A percentile compares a stretch with the other conserved stretches of the same genome.
These are phyloP conservation scores for Xylaria nigripes DNA, from an alignment of 495 filamentous ascomycete species.

Conservation along the genomic window DNA sequence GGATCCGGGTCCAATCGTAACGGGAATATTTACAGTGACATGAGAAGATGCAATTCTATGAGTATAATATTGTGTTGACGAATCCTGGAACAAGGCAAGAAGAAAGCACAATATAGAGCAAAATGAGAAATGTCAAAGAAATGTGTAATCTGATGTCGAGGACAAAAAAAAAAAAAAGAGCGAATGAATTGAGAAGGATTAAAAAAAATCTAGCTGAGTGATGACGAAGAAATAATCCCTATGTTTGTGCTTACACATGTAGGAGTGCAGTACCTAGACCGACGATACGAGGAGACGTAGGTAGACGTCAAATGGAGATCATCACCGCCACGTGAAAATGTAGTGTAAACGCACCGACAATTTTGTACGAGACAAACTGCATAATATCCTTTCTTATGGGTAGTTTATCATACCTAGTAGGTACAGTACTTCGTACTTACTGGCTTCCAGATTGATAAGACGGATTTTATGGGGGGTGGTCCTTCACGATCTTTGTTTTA, in stretches of 20 bases:
- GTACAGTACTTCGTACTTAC: background rate
- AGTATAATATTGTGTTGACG: background rate
- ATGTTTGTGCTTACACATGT: too few species aligned
- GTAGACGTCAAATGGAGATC: background rate
- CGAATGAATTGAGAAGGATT: background rate
- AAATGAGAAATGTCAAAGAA: background rate
- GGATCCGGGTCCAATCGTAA: constrained; percentile 5
- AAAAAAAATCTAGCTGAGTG: too few species aligned
- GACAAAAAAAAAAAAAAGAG: background rate
- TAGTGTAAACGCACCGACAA: too few species aligned
- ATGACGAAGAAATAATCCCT: too few species aligned
- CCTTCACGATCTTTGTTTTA: background rate
- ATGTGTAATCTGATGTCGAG: background rate
- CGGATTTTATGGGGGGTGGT: background rate
- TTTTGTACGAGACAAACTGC: too few species aligned
- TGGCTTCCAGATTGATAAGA: background rate
- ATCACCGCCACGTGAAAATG: background rate
- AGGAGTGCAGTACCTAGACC: too few species aligned
- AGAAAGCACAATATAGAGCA: background rate
- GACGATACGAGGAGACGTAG: background rate
- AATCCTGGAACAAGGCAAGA: too few species aligned
- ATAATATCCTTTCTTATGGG: too few species aligned
- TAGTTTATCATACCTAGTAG: background rate
- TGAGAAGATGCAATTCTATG: background rate
- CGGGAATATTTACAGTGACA: constrained; percentile 6